phyloP scores from a whole-genome alignment of 73 alveolate genomes.

The Uronychia setigera region DNA sequence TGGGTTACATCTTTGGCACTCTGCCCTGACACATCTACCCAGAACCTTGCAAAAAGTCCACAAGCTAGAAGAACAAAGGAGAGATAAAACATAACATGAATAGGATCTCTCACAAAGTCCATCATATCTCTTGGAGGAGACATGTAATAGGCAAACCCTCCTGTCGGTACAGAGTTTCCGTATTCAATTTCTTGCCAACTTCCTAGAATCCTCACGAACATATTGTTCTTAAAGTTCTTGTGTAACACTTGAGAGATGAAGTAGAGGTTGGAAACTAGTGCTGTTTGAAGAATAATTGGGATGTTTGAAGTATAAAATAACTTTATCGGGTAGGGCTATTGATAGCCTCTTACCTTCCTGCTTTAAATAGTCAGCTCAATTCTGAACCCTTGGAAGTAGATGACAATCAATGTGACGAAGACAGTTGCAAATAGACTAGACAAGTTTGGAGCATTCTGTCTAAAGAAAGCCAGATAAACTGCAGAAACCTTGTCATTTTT shows the following conservation, averaged over 20 bases:
- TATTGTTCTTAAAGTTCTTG: conserved; percentile 63
- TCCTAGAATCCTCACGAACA: conserved; percentile 49
- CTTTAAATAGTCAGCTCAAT: conserved; percentile 35
- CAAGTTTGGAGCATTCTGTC: conserved; percentile 93
- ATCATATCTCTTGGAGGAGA: conserved; percentile 77
- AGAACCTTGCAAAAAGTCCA: conserved; percentile 70
- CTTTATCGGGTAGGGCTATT: conserved; percentile 93
- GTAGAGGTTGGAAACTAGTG: conserved; percentile 79
- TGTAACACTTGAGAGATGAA: conserved; percentile 75
- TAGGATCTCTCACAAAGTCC: conserved; percentile 79
- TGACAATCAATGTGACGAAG: conserved; percentile 75
- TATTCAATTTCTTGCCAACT: conserved; percentile 55
- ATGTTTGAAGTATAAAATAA: conserved; percentile 71
- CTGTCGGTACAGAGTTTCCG: conserved; percentile 59
- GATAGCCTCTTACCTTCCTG: conserved; percentile 67
- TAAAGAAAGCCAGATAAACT: conserved; percentile 82
- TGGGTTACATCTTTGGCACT: conserved; percentile 84
- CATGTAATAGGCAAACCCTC: conserved; percentile 80
- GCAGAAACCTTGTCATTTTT: conserved; percentile 87
- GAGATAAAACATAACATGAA: conserved; percentile 74
- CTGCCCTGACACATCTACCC: conserved; percentile 89
- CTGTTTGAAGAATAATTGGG: conserved; percentile 79
- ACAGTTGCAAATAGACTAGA: conserved; percentile 94
- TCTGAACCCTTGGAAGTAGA: conserved; percentile 84
- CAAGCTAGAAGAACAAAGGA: conserved; percentile 48